Evolutionary conservation across 2,329 filamentous ascomycete genomes (phyloP).

Genomic region (Pestalotiopsis sp.): DNA sequence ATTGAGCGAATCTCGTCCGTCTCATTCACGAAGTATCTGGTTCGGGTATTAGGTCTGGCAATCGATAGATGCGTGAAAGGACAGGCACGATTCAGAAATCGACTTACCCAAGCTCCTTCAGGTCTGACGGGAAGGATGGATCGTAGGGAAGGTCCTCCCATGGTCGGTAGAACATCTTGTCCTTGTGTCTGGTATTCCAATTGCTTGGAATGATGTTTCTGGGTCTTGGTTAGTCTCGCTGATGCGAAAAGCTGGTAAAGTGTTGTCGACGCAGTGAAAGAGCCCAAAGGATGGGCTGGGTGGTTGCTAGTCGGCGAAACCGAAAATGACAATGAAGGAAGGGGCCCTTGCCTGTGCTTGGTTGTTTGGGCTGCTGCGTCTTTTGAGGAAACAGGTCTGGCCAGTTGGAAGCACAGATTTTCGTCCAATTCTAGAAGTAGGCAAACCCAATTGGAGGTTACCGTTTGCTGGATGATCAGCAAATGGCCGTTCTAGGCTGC

Average conservation of each 20-base stretch:
- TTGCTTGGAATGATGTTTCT: neutral
- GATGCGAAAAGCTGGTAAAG: neutral
- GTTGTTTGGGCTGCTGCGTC: neutral
- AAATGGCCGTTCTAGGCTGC: too few species aligned
- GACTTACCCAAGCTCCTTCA: slow-evolving; percentile 73
- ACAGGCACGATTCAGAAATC: neutral
- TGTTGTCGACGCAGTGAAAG: neutral
- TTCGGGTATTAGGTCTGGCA: slow-evolving; percentile 1
- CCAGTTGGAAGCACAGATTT: too few species aligned
- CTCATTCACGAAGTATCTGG: slow-evolving; percentile 78
- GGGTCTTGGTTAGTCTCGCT: neutral
- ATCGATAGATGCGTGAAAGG: neutral
- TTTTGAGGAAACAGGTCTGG: too few species aligned
- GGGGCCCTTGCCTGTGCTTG: neutral
- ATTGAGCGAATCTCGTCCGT: slow-evolving; percentile 75
- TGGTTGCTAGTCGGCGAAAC: too few species aligned
- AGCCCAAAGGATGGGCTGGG: neutral
- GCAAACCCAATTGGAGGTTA: too few species aligned
- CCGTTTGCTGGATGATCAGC: too few species aligned
- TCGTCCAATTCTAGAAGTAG: too few species aligned
- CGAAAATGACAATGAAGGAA: neutral
- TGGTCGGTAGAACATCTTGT: slow-evolving; percentile 74
- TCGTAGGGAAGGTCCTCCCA: slow-evolving; percentile 73
- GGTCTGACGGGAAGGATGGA: slow-evolving; percentile 63
- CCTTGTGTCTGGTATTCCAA: neutral